Base-by-base conservation (phyloP, 306 rosid genomes). In the Vicia villosa region DNA sequence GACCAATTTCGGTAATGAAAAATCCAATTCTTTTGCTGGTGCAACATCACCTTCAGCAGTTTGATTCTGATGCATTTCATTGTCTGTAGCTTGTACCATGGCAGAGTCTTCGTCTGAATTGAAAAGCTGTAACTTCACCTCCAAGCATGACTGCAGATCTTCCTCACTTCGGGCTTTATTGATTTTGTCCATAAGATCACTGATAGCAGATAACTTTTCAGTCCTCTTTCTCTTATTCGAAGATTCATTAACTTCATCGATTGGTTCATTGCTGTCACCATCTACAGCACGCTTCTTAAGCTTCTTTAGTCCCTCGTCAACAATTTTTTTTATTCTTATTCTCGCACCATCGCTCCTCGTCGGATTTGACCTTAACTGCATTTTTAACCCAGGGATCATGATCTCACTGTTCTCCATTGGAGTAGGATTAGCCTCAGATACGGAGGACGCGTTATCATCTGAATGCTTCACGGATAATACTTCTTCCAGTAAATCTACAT, bases 91-190 rank as follows among this genome's bases (percentile, higher is more conserved):
- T 56, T 74, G 89, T 52, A 73, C 22, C 66, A 50, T 56, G 68
- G 74, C 22, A 58, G 85, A 63, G 69, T 36, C 47, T 72, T 63
- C 47, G 34, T 72, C 82, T 41, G 49, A 65, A 74, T 74, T 65
- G 77, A 91, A 89, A 55, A 95, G 84, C 68, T 83, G 85, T 30
- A 76, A 63, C 80, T 89, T 91, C 82, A 83, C 32, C 81, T 88
- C 91, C 78, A 80, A 41, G 85, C 95, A 95, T 3, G 88, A 72
- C 77, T 75, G 80, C 69, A 95, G 74, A 83, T 95, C 99, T 86
- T 95, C 97, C 82, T 86, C 92, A 45, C 63, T 91, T 59, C 96
- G 87, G 54, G 97, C 95, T 83, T 87, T 95, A 74, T 95, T 91
- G 62, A 91, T 63, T 82, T 83, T 91, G 54, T 95, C 96, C 30